A percentile compares a stretch with the other conserved stretches of the same genome.
Conservation (phyloP, 768 basidiomycete genomes). For the Tricholoma matsutake region DNA sequence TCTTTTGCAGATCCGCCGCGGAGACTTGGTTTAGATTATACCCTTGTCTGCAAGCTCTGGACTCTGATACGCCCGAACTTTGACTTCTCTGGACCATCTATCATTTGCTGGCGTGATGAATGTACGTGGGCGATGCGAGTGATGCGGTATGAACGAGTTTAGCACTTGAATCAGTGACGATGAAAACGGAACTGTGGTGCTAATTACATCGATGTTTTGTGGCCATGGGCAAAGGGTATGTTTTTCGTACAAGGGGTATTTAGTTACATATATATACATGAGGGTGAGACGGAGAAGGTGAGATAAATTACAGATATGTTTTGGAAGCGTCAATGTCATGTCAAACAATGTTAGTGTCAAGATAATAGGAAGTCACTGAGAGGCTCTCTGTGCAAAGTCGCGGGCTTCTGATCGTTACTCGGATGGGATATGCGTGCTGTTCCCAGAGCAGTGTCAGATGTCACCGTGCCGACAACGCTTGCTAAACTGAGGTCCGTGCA, state of each 20-base stretch:
- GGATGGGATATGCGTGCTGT: conserved; percentile 2
- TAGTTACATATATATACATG: background rate
- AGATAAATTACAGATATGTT: background rate
- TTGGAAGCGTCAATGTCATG: background rate
- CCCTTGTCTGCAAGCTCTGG: no score
- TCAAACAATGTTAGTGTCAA: background rate
- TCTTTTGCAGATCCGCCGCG: no score
- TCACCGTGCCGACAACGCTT: conserved; percentile 30
- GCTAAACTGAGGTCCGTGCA: conserved; percentile 46
- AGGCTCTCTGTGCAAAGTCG: background rate
- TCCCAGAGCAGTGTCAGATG: conserved; percentile 15
- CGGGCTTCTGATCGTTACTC: conserved; percentile 1
- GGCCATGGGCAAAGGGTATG: no score
- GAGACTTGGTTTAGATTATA: no score
- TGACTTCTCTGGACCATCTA: no score
- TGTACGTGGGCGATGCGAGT: no score
- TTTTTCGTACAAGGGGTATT: background rate
- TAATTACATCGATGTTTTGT: no score
- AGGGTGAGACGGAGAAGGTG: background rate
- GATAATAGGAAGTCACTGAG: background rate
- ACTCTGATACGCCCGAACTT: no score
- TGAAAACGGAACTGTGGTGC: background rate
- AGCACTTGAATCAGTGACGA: no score
- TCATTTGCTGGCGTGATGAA: no score
- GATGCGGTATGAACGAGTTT: no score